A percentile compares a stretch with the other conserved stretches of the same genome.
Evolutionary conservation across 2,329 filamentous ascomycete genomes (phyloP).

Genomic region (Grosmannia serpens): DNA sequence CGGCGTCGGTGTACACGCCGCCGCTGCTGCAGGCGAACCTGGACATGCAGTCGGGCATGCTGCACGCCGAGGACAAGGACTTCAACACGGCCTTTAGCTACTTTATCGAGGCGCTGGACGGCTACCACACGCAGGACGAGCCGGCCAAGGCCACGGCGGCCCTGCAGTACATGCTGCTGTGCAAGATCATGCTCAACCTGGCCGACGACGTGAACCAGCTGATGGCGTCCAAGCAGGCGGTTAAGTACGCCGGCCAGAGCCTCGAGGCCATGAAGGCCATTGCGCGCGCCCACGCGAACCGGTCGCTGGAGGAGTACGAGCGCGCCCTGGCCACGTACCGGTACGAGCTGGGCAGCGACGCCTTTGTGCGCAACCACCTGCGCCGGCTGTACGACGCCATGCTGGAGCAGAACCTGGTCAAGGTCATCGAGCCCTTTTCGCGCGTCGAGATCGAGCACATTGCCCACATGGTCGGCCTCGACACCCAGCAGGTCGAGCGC

Average conservation of each 20-base stretch:
- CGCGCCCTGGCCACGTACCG: conserved; percentile 80
- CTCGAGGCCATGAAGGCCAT: conserved; percentile 99
- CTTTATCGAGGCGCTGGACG: conserved; percentile 97
- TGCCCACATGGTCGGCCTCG: conserved; percentile 92
- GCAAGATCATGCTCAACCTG: conserved; percentile 99
- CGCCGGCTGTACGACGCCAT: conserved; percentile 94
- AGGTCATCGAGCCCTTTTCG: conserved; percentile 98
- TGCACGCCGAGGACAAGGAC: conserved; percentile 96
- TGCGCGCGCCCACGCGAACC: conserved; percentile 86
- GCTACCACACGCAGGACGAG: conserved; percentile 90
- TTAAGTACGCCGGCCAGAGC: conserved; percentile 90
- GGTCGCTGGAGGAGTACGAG: conserved; percentile 95
- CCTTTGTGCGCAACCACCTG: conserved; percentile 95
- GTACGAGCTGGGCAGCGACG: conserved; percentile 85
- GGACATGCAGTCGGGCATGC: conserved; percentile 98
- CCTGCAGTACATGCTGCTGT: conserved; percentile 97
- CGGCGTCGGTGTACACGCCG: conserved; percentile 93
- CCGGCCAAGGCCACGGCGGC: conserved; percentile 84
- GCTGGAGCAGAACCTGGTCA: conserved; percentile 98
- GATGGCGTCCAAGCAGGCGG: conserved; percentile 90
- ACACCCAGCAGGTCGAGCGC: conserved; percentile 92
- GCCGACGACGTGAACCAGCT: conserved; percentile 92
- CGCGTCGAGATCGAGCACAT: conserved; percentile 95
- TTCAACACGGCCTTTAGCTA: conserved; percentile 99
- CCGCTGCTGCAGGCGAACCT: conserved; percentile 89